Conservation (phyloP, 129 eudicot species). For the Oenanthe sinensis region DNA sequence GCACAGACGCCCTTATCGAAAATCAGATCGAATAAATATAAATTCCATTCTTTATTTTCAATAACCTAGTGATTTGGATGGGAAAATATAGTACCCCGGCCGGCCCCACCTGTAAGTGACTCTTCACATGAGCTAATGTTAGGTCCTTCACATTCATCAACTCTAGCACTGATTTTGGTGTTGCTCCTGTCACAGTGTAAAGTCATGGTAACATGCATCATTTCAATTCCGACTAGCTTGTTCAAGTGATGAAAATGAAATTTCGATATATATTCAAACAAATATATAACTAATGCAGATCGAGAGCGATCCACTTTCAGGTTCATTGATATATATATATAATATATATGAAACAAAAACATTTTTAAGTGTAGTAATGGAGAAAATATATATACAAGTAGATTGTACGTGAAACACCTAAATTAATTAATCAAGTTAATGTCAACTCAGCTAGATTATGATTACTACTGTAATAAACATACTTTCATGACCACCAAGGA, state of each 20-base stretch:
- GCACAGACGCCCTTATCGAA: neutral
- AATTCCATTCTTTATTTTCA: neutral
- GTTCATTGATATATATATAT: too few species aligned
- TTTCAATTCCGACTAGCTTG: neutral
- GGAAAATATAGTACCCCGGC: neutral
- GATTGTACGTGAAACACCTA: too few species aligned
- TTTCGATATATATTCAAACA: neutral
- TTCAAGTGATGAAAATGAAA: neutral
- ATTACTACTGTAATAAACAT: conserved; percentile 11
- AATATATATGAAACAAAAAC: neutral
- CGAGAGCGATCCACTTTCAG: neutral
- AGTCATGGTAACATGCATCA: neutral
- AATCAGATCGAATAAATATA: neutral
- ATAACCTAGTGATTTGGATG: neutral
- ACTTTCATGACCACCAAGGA: conserved; percentile 97
- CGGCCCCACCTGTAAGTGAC: conserved; percentile 19
- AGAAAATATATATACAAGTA: too few species aligned
- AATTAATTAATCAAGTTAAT: too few species aligned
- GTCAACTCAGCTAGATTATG: neutral
- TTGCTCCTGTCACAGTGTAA: conserved; percentile 24
- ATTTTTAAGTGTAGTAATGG: too few species aligned
- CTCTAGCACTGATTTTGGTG: conserved; percentile 29
- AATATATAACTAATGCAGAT: neutral
- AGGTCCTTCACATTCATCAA: conserved; percentile 25
- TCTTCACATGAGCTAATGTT: conserved; percentile 27